phyloP scores from a whole-genome alignment of 139 green algal genomes.

The Ettlia oleoabundans region DNA sequence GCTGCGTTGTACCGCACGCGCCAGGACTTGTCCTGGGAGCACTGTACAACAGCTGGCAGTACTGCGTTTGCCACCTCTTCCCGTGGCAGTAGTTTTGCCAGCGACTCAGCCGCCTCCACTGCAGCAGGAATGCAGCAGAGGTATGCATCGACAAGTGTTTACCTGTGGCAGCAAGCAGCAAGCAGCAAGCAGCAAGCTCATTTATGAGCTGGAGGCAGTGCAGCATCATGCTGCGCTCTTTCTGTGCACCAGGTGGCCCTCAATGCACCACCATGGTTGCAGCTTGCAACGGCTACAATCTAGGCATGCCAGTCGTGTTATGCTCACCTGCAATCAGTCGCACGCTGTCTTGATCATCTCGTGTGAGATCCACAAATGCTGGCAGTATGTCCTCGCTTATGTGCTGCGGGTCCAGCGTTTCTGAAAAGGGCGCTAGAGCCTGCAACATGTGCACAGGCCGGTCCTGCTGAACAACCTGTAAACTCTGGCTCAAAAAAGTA shows the following conservation, averaged over 20 bases:
- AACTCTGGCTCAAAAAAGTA: no score
- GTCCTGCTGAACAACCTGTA: no score
- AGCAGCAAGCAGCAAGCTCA: neutral
- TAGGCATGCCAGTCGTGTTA: neutral
- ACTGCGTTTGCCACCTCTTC: slow-evolving; percentile 59
- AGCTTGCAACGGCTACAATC: no score
- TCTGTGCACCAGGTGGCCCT: neutral
- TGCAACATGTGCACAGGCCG: neutral
- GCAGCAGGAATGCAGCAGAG: neutral
- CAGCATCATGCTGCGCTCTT: neutral
- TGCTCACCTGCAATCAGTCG: slow-evolving; percentile 93
- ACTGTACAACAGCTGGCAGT: slow-evolving; percentile 25
- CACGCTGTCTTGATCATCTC: slow-evolving; percentile 96
- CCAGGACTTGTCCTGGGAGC: slow-evolving; percentile 95
- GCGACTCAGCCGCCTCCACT: slow-evolving; percentile 69
- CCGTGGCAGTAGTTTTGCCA: slow-evolving; percentile 81
- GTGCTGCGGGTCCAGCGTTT: slow-evolving; percentile 23
- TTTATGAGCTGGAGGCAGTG: neutral
- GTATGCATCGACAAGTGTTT: no score
- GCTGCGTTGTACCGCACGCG: slow-evolving; percentile 98
- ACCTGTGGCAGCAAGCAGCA: no score
- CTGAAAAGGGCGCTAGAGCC: slow-evolving; percentile 18
- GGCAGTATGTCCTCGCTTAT: slow-evolving; percentile 13
- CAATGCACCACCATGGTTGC: no score
- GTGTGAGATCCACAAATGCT: slow-evolving; percentile 22